phyloP scores from a whole-genome alignment of 2,329 filamentous ascomycete species.

The Dothistroma pini region DNA sequence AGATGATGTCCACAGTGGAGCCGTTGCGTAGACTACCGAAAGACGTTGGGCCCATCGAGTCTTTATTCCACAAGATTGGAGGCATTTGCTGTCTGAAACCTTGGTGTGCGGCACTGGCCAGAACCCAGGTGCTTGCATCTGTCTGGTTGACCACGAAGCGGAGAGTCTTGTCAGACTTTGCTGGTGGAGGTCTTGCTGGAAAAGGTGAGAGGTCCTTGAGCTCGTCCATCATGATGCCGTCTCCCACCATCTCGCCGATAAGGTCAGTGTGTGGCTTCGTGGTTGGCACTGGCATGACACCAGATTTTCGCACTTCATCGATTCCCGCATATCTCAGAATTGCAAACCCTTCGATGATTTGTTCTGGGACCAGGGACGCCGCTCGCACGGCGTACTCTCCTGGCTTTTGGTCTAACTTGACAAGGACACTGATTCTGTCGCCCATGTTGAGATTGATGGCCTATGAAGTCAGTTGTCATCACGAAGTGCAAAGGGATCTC shows the following conservation, averaged over 20 bases:
- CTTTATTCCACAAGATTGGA: slow-evolving; percentile 20
- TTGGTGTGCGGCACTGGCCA: slow-evolving; percentile 19
- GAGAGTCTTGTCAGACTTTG: slow-evolving; percentile 16
- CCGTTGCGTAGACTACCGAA: slow-evolving; percentile 38
- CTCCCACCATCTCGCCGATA: slow-evolving; percentile 10
- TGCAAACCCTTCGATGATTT: slow-evolving; percentile 16
- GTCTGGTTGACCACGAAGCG: slow-evolving; percentile 18
- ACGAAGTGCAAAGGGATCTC: too few species aligned
- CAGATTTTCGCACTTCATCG: slow-evolving; percentile 7
- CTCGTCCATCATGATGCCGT: slow-evolving; percentile 17
- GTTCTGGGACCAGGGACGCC: slow-evolving; percentile 13
- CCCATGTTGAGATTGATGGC: slow-evolving; percentile 15
- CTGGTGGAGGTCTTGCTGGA: slow-evolving; percentile 15
- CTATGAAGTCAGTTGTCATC: neutral
- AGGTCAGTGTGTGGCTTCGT: slow-evolving; percentile 12
- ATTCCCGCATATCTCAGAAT: slow-evolving; percentile 17
- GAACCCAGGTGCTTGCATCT: slow-evolving; percentile 12
- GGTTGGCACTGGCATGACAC: slow-evolving; percentile 12
- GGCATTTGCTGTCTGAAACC: slow-evolving; percentile 22
- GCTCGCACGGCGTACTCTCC: slow-evolving; percentile 17
- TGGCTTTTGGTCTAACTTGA: slow-evolving; percentile 17
- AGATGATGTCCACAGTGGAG: slow-evolving; percentile 29
- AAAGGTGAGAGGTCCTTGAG: slow-evolving; percentile 16
- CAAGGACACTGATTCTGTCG: slow-evolving; percentile 18
- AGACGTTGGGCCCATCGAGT: slow-evolving; percentile 15